Base-by-base conservation (phyloP, 2,329 filamentous ascomycete species). In the Fusarium piperis region DNA sequence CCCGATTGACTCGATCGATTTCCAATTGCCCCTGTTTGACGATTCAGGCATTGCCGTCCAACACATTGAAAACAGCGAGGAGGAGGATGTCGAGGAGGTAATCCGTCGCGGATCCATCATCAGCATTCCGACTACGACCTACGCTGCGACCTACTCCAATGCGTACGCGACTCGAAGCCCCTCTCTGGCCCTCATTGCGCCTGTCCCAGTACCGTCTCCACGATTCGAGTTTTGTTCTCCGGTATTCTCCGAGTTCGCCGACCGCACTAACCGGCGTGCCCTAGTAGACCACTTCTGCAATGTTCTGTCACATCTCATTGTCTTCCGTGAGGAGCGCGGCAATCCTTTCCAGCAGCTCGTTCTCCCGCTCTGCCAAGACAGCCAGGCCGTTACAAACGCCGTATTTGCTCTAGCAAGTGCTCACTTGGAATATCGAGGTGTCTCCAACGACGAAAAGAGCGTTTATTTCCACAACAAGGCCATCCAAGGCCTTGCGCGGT, bases 331-430 rank as follows among this genome's bases (percentile, higher is more conserved):
- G 76, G 89, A 91, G 70, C 83, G 84, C 5, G 88, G 88, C 20
- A 91, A 91, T 67, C 88, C 89, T 0, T 91, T 91, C 74, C 87
- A 89, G 71, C 88, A 90, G 72, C 81, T 91, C 15, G 86, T 91
- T 10, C 80, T 91, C n/a, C 89, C 89, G 3, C 81, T 91, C 39
- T 88, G 87, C 3, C 83, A 86, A 55, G 82, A 78, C 46, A 89
- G 87, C 74, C 82, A 83, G 0, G 86, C 88, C 1, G 86, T 97
- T 5, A 92, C 93, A 79, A 94, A 96, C 77, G 94, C 94, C 11
- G 92, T 98, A 66, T 94, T 93, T 65, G 94, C 94, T 0, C 84
- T 98, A 9, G 90, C 94, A 1, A 93, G 92, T 63, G 95, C 94
- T 65, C 96, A 97, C 78, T 84, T 97, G 64, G 92, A 95, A 71